These are phyloP conservation scores for Ambrosiella cleistominuta DNA, from an alignment of 2,329 filamentous ascomycete genomes.

Conservation along the genomic window DNA sequence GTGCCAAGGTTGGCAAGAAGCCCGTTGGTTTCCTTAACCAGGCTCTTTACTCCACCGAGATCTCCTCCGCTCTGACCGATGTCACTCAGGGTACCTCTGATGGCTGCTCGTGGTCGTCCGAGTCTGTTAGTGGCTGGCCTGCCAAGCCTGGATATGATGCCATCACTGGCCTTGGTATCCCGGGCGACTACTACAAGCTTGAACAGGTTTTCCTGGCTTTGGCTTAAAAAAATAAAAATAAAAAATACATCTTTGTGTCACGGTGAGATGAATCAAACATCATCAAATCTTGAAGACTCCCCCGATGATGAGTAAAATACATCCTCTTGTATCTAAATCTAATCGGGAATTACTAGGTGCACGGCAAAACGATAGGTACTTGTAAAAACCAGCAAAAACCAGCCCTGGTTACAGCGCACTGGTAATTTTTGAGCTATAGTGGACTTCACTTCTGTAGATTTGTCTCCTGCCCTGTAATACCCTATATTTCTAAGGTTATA, in stretches of 20 bases:
- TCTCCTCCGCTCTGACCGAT: constrained; percentile 24
- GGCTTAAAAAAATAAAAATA: neutral
- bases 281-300: no score
- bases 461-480: no score
- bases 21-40: constrained; percentile 38
- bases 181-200: constrained; percentile 25
- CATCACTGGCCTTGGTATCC: constrained; percentile 32
- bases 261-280: no score
- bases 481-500: no score
- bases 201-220: constrained; percentile 19
- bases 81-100: constrained; percentile 24
- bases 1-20: constrained; percentile 30
- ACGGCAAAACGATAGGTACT: no score
- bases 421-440: no score
- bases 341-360: no score
- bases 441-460: no score
- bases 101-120: constrained; percentile 23
- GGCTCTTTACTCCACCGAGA: constrained; percentile 25
- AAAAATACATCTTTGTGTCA: neutral
- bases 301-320: no score
- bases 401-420: no score
- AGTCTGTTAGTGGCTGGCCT: constrained; percentile 25
- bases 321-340: no score
- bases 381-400: no score
- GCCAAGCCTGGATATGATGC: constrained; percentile 29